phyloP scores from a whole-genome alignment of 768 basidiomycete species.

The Suillus luteus region DNA sequence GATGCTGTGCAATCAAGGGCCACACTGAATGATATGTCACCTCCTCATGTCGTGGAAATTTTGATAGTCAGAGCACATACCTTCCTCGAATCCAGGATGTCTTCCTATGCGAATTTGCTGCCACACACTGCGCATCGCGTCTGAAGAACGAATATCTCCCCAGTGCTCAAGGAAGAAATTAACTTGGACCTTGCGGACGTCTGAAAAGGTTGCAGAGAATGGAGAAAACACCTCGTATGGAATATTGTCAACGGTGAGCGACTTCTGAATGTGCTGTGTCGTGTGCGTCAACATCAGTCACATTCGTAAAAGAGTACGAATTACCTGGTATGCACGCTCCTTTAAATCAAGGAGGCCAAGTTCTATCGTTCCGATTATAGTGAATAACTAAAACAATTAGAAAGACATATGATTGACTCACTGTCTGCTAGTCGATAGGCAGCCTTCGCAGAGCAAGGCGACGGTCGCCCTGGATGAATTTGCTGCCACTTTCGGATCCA shows the following conservation, averaged over 20 bases:
- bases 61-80: slow-evolving; percentile 35
- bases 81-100: slow-evolving; percentile 88
- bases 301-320: neutral
- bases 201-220: slow-evolving; percentile 80
- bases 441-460: slow-evolving; percentile 84
- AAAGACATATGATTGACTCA: slow-evolving; percentile 38
- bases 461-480: slow-evolving; percentile 59
- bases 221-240: slow-evolving; percentile 85
- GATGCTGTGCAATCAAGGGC: slow-evolving; percentile 63
- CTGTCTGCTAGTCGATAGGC: slow-evolving; percentile 83
- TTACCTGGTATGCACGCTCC: slow-evolving; percentile 63
- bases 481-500: slow-evolving; percentile 77
- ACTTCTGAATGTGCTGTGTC: slow-evolving; percentile 70
- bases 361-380: slow-evolving; percentile 41
- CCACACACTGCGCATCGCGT: slow-evolving; percentile 83
- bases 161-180: slow-evolving; percentile 81
- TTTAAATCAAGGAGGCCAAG: slow-evolving; percentile 73
- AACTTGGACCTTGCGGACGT: slow-evolving; percentile 81
- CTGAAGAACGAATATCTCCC: slow-evolving; percentile 81
- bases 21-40: slow-evolving; percentile 49
- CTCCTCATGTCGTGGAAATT: neutral
- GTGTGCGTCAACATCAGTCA: neutral
- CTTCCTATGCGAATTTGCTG: slow-evolving; percentile 80
- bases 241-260: slow-evolving; percentile 77
- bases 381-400: slow-evolving; percentile 1